Evolutionary conservation across 768 basidiomycete genomes (phyloP), one percentile per base, ranked within the genome.

Genomic region (Auricularia auricula-judae): DNA sequence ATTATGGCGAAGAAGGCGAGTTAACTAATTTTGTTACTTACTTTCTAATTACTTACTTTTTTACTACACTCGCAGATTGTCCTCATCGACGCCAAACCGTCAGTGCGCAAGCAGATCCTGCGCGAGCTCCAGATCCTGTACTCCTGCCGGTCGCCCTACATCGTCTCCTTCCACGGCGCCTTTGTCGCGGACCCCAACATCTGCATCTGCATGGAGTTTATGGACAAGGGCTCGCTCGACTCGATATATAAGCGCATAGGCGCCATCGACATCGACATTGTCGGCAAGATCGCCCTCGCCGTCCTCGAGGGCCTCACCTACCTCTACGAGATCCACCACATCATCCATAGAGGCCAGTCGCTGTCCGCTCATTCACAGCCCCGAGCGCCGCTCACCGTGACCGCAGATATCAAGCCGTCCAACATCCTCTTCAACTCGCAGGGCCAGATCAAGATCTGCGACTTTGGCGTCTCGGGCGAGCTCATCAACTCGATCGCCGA

Each of bases 101-200:
- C 92, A 2, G 93, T 98, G 36, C 83, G 95, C 67, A 99, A 98
- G 74, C 97, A 99, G 78, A 98, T 99, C 71, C 80, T 98, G 43
- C 88, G 97, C 62, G 97, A 99, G 73, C 80, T 99, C 68, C 96
- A 98, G 71, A 98, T 99, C 79, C 96, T 98, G 96, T 93, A 98
- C 74, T 91, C 97, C 76, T 98, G 96, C 76, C 82, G 88, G 68
- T 95, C 92, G 5, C 84, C 83, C 63, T 91, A 93, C 75, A 99
- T 99, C 73, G 90, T 99, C 70, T 94, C 91, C 0, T 99, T 98
- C 79, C 95, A 89, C 73, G 97, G 97, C 66, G 97, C 97, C 62
- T 99, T 93, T 77, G 80, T 98, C 36, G 86, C 90, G 2, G 97
- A 99, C 75, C 96, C 96, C 12, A 98, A 98, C 71, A 96, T 99